Base-by-base conservation (phyloP, 2,329 filamentous ascomycete genomes). In the Scedosporium minutisporum region DNA sequence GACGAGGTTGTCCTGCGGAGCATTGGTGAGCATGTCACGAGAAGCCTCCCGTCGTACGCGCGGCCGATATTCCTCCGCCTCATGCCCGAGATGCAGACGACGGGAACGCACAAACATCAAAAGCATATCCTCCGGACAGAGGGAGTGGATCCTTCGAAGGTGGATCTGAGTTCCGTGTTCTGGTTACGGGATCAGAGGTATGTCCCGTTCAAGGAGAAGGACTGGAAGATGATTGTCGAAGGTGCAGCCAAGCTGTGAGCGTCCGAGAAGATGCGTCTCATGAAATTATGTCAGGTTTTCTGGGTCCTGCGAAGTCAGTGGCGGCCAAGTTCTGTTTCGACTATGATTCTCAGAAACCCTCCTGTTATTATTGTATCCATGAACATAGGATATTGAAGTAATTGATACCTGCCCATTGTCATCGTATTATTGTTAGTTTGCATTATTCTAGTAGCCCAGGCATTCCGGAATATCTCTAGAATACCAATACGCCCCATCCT, bases 101-200 rank as follows among this genome's bases (percentile, higher is more conserved):
- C 92, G 4, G 91, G 91, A 0, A 96, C 91, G 58, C 89, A 91
- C 69, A 96, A 96, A 79, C 90, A 96, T 76, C 88, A 93, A 75
- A 96, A 96, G 74, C 84, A 88, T 65, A 74, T 78, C 0, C 72
- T 96, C 66, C 80, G 90, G n/a, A 78, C 80, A 2, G 82, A 93
- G 65, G 91, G 92, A 0, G 89, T 93, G 0, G 83, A 90, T 68
- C 89, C 88, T 0, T 73, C 69, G 3, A 33, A 62, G 6, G 61
- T 65, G 1, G 72, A 72, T 44, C 67, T 68, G 3, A 82, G 84
- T 25, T 71, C 75, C 44, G 42, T 88, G 57, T 88, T 77, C 68
- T 93, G 89, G 88, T 75, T 92, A 16, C 82, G 80, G 67, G 81
- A 79, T 0, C 82, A 83, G 25, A 79, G 77, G 0, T 96, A 96